Evolutionary conservation across 2,329 filamentous ascomycete species (phyloP).

Genomic region (Herpomyces periplanetae): DNA sequence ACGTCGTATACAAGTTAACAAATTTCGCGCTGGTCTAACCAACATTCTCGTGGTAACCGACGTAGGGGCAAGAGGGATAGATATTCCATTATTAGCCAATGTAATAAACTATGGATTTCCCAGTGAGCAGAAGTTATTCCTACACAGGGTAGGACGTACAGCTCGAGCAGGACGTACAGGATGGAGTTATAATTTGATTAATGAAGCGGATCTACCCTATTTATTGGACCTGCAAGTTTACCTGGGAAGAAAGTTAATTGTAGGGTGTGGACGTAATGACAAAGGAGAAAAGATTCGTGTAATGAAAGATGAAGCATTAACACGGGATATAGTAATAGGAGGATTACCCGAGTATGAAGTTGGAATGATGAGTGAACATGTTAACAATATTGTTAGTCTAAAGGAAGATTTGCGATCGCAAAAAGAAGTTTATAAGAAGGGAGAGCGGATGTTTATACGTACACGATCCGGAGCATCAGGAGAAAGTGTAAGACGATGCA

Average conservation of each 20-base stretch:
- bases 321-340: constrained; percentile 50
- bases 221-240: constrained; percentile 78
- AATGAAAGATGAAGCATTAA: constrained; percentile 30
- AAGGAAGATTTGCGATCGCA: constrained; percentile 30
- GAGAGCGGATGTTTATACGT: constrained; percentile 62
- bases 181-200: constrained; percentile 75
- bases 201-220: constrained; percentile 60
- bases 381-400: constrained; percentile 34
- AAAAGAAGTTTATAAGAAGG: constrained; percentile 35
- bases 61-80: constrained; percentile 78
- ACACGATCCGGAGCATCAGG: constrained; percentile 61
- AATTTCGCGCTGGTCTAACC: constrained; percentile 44
- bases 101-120: constrained; percentile 98
- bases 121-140: constrained; percentile 76
- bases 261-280: constrained; percentile 32
- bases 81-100: constrained; percentile 79
- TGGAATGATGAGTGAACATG: constrained; percentile 39
- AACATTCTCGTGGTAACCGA: constrained; percentile 88
- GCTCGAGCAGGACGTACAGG: constrained; percentile 67
- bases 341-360: constrained; percentile 28
- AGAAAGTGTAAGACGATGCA: constrained; percentile 58
- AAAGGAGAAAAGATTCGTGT: too few species aligned
- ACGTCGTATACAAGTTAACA: constrained; percentile 57
- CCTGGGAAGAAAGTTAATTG: constrained; percentile 37
- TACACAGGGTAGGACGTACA: constrained; percentile 80